Base-by-base conservation (phyloP, 2,329 filamentous ascomycete species). In the Exophiala mesophila region DNA sequence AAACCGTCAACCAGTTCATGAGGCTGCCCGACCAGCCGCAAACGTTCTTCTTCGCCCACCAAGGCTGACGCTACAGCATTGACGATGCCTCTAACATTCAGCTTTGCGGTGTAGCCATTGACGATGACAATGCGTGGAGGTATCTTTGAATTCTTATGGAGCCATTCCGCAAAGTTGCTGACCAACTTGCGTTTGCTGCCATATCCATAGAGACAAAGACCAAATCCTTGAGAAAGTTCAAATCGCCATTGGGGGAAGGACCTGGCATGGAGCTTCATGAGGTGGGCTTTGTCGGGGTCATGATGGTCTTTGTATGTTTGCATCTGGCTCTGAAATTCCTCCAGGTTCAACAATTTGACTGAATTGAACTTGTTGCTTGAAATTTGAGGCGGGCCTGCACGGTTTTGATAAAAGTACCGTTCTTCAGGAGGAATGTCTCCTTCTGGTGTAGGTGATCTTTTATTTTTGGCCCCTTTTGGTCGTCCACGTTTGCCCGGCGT, bases 241-340 rank as follows among this genome's bases (percentile, higher is more conserved):
- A 97, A 96, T 1, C 76, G 69, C 92, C 92, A 98, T 61, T 97
- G 92, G 2, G 83, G 77, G 61, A 95, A 97, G 1, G 85, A 88
- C 47, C 84, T 79, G 32, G 79, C 71, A 60, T 97, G 90, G 16
- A 95, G 66, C 5, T 79, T 75, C 53, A 85, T 73, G 18, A 98
- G 70, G 51, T 84, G 83, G 13, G 77, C 71, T 37, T 85, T 77
- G 52, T 94, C 85, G 2, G 73, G 65, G 23, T 71, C 69, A 61
- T 95, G 89, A 0, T 76, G 77, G 54, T 94, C 84, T 45, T 72
- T 60, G 52, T 80, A 79, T 24, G 75, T 69, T 19, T 77, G 74
- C 20, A 86, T 70, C 20, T 83, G 67, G 32, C 77, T 72, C 56
- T 94, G 94, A 64, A 92, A 98, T 60, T 96, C 88, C 44, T 97